phyloP scores from a whole-genome alignment of 2,329 filamentous ascomycete species.

The Paracoccidioides lutzii region DNA sequence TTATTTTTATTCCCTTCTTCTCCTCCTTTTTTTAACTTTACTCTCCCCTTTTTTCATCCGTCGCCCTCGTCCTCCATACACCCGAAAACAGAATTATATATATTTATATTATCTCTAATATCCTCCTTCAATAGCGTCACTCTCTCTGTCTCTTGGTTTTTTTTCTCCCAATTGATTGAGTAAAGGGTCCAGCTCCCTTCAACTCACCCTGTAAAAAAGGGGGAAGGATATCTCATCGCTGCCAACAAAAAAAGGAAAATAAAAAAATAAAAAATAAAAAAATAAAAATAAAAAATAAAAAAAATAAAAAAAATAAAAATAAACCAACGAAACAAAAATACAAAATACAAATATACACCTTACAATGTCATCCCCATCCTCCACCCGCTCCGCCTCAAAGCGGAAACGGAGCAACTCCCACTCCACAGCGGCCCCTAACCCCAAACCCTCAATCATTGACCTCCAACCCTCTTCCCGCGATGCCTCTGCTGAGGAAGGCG shows the following conservation, averaged over 20 bases:
- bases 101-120: background rate
- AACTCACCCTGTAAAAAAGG: background rate
- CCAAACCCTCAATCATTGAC: slow-evolving; percentile 43
- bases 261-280: background rate
- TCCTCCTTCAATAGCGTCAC: background rate
- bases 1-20: background rate
- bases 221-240: no score
- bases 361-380: slow-evolving; percentile 49
- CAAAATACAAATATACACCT: background rate
- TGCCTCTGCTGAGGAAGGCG: slow-evolving; percentile 71
- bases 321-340: slow-evolving; percentile 12
- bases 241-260: no score
- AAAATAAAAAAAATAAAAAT: background rate
- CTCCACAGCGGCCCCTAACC: slow-evolving; percentile 36
- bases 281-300: background rate
- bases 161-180: background rate
- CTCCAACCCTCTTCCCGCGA: slow-evolving; percentile 65
- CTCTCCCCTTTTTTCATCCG: background rate
- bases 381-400: slow-evolving; percentile 48
- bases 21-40: background rate
- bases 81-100: background rate
- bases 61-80: background rate
- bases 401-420: slow-evolving; percentile 38
- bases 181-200: background rate
- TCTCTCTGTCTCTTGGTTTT: background rate